These are phyloP conservation scores for Botrytis pseudocinerea DNA, from an alignment of 2,329 filamentous ascomycete genomes.

Conservation along the genomic window DNA sequence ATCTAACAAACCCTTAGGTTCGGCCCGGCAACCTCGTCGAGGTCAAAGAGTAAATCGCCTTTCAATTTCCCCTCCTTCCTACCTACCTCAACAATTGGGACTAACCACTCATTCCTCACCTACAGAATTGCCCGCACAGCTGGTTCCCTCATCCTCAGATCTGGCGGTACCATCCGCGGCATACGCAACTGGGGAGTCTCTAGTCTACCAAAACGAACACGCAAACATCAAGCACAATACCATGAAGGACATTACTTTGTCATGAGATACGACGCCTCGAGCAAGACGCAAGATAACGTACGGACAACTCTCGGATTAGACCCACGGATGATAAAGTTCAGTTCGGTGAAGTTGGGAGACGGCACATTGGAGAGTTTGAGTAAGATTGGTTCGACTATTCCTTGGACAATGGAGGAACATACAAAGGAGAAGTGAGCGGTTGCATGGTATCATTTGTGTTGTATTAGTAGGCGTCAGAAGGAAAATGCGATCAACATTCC, in stretches of 20 bases:
- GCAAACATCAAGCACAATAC: constrained; percentile 81
- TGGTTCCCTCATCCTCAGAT: constrained; percentile 77
- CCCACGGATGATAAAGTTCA: constrained; percentile 85
- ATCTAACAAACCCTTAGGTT: constrained; percentile 59
- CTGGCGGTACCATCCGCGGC: constrained; percentile 87
- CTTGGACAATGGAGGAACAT: constrained; percentile 36
- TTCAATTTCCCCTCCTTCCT: constrained; percentile 24
- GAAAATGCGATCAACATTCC: constrained; percentile 22
- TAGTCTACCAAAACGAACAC: constrained; percentile 75
- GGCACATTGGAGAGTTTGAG: constrained; percentile 53
- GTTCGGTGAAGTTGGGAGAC: constrained; percentile 81
- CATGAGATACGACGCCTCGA: constrained; percentile 87
- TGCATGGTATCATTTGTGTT: constrained; percentile 17
- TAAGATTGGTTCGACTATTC: constrained; percentile 38
- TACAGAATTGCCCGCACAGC: constrained; percentile 82
- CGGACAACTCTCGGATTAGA: constrained; percentile 77
- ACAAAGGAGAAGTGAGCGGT: constrained; percentile 5
- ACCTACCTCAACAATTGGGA: constrained; percentile 5
- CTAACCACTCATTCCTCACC: constrained; percentile 24
- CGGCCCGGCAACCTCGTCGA: constrained; percentile 86
- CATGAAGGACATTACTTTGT: constrained; percentile 93
- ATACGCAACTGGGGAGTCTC: constrained; percentile 95
- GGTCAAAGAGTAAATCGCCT: constrained; percentile 81
- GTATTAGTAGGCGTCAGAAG: constrained; percentile 26
- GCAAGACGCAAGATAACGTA: constrained; percentile 71